Conservation (phyloP, 2,329 filamentous ascomycete genomes). For the Monilinia laxa region DNA sequence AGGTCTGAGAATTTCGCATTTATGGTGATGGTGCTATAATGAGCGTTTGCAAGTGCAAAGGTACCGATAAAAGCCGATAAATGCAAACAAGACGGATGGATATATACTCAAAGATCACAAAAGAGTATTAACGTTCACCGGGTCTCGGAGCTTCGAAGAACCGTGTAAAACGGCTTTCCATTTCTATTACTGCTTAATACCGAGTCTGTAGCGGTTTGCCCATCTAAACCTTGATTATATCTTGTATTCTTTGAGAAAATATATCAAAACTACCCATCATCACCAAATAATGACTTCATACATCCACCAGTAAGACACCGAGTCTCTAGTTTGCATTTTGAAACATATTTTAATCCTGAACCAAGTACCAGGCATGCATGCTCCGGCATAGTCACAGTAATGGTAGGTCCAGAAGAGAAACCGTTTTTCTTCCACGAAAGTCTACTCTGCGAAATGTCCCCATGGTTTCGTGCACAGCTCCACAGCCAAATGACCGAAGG, state of each 20-base stretch:
- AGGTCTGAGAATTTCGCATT: neutral
- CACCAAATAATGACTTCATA: neutral
- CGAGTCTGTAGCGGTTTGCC: no score
- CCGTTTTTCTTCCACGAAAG: conserved; percentile 12
- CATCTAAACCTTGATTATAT: neutral
- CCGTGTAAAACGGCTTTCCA: fast-evolving
- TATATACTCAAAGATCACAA: neutral
- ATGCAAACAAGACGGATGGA: fast-evolving
- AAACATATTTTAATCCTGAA: neutral
- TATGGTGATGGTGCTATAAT: neutral
- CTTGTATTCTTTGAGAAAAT: neutral
- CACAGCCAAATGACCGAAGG: neutral
- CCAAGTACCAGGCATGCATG: neutral
- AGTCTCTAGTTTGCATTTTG: neutral
- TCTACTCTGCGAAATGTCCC: conserved; percentile 1
- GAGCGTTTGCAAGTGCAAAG: conserved; percentile 4
- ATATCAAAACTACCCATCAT: no score
- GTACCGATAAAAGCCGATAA: neutral
- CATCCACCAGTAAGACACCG: neutral
- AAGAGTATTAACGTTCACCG: neutral
- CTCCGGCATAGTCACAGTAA: conserved; percentile 2
- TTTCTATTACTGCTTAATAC: neutral
- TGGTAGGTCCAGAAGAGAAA: neutral
- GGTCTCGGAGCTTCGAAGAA: neutral
- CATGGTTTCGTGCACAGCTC: neutral